Evolutionary conservation across 805 yeast species (phyloP).

Genomic region (Torulaspora indica): DNA sequence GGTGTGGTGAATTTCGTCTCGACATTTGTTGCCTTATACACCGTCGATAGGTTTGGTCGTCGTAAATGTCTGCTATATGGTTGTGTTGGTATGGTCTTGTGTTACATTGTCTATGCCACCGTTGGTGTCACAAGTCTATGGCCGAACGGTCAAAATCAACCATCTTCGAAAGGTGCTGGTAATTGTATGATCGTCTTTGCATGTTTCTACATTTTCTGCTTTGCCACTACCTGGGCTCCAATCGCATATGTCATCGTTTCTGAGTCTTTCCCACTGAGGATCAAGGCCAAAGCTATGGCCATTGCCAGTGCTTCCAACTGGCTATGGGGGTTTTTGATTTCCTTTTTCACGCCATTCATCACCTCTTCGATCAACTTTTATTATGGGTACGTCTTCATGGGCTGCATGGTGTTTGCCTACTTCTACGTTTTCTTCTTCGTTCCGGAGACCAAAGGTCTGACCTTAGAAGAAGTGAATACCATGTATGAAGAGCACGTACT

Average conservation of each 20-base stretch:
- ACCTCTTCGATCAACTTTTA: constrained; percentile 59
- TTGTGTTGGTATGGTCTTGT: constrained; percentile 44
- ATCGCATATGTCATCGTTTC: constrained; percentile 56
- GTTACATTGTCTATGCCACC: constrained; percentile 48
- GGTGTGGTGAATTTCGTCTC: constrained; percentile 58
- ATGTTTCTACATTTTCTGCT: constrained; percentile 61
- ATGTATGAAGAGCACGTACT: constrained; percentile 40
- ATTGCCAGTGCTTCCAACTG: constrained; percentile 59
- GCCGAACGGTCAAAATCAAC: constrained; percentile 39
- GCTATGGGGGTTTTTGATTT: constrained; percentile 59
- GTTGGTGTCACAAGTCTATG: constrained; percentile 50
- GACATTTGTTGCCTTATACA: constrained; percentile 48
- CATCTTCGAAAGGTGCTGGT: constrained; percentile 52
- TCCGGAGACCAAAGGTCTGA: constrained; percentile 72
- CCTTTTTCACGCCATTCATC: constrained; percentile 68
- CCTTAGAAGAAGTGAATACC: constrained; percentile 74
- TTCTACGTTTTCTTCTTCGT: constrained; percentile 66
- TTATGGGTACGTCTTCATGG: constrained; percentile 59
- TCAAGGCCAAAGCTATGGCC: constrained; percentile 51
- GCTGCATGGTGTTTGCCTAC: constrained; percentile 50
- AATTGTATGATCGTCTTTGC: constrained; percentile 64
- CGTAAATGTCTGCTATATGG: constrained; percentile 45
- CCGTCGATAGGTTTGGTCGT: constrained; percentile 52
- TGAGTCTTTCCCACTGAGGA: constrained; percentile 65
- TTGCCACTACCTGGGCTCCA: constrained; percentile 72